Percentiles rank a stretch among this genome's conserved stretches.
Conservation (phyloP, 2,329 filamentous ascomycete species). For the Hypoxylon sp. region DNA sequence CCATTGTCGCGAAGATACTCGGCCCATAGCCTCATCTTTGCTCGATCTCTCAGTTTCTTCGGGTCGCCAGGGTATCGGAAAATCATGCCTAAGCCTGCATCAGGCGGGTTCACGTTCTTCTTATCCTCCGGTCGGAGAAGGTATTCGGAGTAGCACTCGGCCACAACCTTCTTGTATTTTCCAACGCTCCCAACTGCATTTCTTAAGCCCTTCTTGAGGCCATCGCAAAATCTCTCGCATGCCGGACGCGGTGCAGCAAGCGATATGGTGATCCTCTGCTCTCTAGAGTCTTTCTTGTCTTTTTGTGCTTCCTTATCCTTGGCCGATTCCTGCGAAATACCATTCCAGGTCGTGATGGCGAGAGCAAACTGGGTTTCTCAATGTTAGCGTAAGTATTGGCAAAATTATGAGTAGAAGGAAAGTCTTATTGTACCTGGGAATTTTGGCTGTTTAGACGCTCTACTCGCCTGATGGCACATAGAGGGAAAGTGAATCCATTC, state of each 20-base stretch:
- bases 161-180: slow-evolving; percentile 83
- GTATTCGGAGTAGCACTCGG: slow-evolving; percentile 93
- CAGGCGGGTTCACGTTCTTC: slow-evolving; percentile 78
- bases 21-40: slow-evolving; percentile 97
- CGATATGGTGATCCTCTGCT: slow-evolving; percentile 92
- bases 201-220: slow-evolving; percentile 89
- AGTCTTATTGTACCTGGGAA: slow-evolving; percentile 71
- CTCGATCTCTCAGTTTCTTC: slow-evolving; percentile 91
- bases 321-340: slow-evolving; percentile 68
- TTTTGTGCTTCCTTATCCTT: slow-evolving; percentile 60
- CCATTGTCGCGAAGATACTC: slow-evolving; percentile 97
- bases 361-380: slow-evolving; percentile 79
- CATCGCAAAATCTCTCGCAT: slow-evolving; percentile 97
- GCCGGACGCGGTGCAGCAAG: slow-evolving; percentile 89
- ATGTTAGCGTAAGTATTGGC: slow-evolving; percentile 7
- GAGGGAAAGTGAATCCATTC: slow-evolving; percentile 94
- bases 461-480: slow-evolving; percentile 91
- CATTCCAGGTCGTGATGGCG: slow-evolving; percentile 95
- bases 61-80: slow-evolving; percentile 97
- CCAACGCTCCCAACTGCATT: slow-evolving; percentile 90
- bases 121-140: slow-evolving; percentile 75
- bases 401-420: neutral
- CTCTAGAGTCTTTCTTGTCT: slow-evolving; percentile 63
- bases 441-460: slow-evolving; percentile 94
- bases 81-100: slow-evolving; percentile 91